Conservation (phyloP, 1,284 basidiomycete genomes). For the Volvariella surrecta region DNA sequence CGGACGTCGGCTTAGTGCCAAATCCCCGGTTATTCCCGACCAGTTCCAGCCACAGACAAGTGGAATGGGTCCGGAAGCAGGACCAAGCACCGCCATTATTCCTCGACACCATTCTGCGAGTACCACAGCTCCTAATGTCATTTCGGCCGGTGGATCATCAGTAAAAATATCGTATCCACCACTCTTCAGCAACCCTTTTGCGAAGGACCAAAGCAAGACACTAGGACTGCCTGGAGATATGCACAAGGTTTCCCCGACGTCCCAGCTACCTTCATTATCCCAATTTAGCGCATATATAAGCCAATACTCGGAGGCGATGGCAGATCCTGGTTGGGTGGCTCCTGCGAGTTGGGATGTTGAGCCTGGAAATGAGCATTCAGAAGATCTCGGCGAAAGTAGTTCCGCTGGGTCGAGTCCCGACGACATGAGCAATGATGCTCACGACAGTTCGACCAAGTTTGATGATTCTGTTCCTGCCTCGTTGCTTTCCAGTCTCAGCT, state of each 20-base stretch:
- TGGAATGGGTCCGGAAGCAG: no score
- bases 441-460: conserved; percentile 7
- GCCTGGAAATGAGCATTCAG: conserved; percentile 31
- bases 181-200: conserved; percentile 45
- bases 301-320: conserved; percentile 13
- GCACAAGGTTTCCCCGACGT: conserved; percentile 45
- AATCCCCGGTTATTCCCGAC: no score
- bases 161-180: conserved; percentile 14
- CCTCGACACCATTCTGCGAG: conserved; percentile 15
- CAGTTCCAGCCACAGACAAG: no score
- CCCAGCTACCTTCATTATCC: conserved; percentile 15
- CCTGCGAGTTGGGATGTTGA: conserved; percentile 57
- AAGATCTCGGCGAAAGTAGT: conserved; percentile 32
- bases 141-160: no score
- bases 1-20: no score
- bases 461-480: neutral
- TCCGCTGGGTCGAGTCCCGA: conserved; percentile 25
- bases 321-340: conserved; percentile 39
- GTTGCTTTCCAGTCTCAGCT: conserved; percentile 5
- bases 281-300: conserved; percentile 8
- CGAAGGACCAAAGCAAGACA: no score
- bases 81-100: no score
- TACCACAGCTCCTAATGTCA: conserved; percentile 25
- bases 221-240: conserved; percentile 18
- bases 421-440: conserved; percentile 10